Evolutionary conservation across 495 filamentous ascomycete genomes (phyloP).

Genomic region (Filosporella fistucella): DNA sequence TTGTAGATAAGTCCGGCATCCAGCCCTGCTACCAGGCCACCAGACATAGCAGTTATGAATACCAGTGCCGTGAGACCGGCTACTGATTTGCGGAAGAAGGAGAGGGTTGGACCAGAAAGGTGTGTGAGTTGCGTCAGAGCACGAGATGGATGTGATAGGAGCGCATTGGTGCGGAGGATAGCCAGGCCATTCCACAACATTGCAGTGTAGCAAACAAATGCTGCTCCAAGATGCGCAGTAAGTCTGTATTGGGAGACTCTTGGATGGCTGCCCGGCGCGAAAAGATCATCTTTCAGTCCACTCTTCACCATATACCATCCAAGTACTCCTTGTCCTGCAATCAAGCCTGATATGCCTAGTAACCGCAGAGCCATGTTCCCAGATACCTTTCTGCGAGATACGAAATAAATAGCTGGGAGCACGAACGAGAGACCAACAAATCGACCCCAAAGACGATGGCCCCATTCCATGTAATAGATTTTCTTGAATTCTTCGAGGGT

Average conservation of each 20-base stretch:
- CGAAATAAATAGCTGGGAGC: constrained; percentile 81
- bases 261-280: constrained; percentile 83
- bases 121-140: constrained; percentile 49
- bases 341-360: constrained; percentile 78
- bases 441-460: constrained; percentile 92
- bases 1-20: constrained; percentile 98
- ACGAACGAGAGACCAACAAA: constrained; percentile 87
- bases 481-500: constrained; percentile 87
- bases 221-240: constrained; percentile 81
- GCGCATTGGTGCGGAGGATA: constrained; percentile 68
- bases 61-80: constrained; percentile 69
- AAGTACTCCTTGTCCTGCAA: constrained; percentile 92
- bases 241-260: constrained; percentile 93
- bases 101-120: constrained; percentile 61
- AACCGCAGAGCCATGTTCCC: constrained; percentile 70
- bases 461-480: constrained; percentile 99
- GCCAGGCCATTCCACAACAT: constrained; percentile 92
- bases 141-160: constrained; percentile 57
- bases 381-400: constrained; percentile 75
- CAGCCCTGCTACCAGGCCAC: constrained; percentile 87
- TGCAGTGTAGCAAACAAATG: constrained; percentile 84
- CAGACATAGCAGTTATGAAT: constrained; percentile 87
- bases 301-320: constrained; percentile 99
- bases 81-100: constrained; percentile 68
- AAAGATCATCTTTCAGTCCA: constrained; percentile 89